A percentile compares a stretch with the other conserved stretches of the same genome.
Conservation (phyloP, 2,329 filamentous ascomycete genomes). For the Penicillium digitatum region DNA sequence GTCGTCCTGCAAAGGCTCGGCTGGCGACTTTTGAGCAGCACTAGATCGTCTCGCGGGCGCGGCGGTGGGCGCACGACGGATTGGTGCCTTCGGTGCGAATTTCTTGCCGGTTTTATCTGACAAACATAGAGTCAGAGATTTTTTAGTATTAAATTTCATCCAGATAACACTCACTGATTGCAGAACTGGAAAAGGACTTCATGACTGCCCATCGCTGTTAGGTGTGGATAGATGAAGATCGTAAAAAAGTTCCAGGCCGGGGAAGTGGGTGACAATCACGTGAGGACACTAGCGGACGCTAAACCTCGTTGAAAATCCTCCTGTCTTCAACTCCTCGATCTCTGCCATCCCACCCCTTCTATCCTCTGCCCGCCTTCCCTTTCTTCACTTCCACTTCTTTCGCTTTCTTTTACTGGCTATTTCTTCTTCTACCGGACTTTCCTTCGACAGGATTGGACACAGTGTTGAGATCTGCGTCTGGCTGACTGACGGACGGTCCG, state of each 20-base stretch:
- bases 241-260: conserved; percentile 26
- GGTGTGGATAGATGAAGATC: conserved; percentile 12
- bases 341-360: conserved; percentile 23
- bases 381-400: neutral
- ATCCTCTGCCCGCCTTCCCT: conserved; percentile 8
- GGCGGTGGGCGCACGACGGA: conserved; percentile 48
- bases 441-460: conserved; percentile 21
- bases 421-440: conserved; percentile 7
- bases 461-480: conserved; percentile 27
- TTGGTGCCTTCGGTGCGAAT: conserved; percentile 68
- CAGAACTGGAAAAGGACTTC: conserved; percentile 54
- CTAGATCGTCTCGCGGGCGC: conserved; percentile 40
- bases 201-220: conserved; percentile 30
- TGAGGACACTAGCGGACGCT: conserved; percentile 35
- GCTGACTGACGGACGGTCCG: conserved; percentile 34
- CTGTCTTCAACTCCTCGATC: conserved; percentile 34
- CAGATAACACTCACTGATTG: conserved; percentile 44
- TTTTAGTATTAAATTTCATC: too few relatives aligned
- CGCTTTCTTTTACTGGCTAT: conserved; percentile 1
- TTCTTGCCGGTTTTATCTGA: conserved; percentile 66
- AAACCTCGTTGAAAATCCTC: conserved; percentile 43
- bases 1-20: neutral
- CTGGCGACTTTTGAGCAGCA: conserved; percentile 35
- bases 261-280: conserved; percentile 34
- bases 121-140: conserved; percentile 10